Evolutionary conservation across 108 stramenopile genomes (phyloP).

Genomic region (Nitzschia palea): DNA sequence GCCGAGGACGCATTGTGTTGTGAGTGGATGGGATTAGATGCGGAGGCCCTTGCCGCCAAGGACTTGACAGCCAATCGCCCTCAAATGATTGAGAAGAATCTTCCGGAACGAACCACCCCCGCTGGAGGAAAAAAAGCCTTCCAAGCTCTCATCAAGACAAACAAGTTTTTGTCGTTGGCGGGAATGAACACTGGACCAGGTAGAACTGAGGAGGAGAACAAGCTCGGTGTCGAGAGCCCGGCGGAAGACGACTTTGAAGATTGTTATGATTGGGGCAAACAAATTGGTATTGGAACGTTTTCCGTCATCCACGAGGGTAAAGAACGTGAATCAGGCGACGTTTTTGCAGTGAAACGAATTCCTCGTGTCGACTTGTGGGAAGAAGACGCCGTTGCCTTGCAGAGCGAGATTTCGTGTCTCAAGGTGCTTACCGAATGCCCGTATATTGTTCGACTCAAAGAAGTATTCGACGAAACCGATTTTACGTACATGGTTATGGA

Average conservation of each 20-base stretch:
- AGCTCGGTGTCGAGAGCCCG: conserved; percentile 19
- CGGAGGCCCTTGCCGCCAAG: conserved; percentile 31
- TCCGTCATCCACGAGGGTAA: conserved; percentile 59
- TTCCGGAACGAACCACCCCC: conserved; percentile 9
- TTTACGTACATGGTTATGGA: conserved; percentile 80
- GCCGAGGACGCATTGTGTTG: conserved; percentile 35
- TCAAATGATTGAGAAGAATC: conserved; percentile 22
- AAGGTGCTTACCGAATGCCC: conserved; percentile 51
- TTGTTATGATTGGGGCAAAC: conserved; percentile 40
- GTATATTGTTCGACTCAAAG: conserved; percentile 68
- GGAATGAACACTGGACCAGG: conserved; percentile 19
- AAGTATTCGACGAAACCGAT: conserved; percentile 75
- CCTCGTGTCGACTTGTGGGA: conserved; percentile 57
- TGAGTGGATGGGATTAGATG: conserved; percentile 47
- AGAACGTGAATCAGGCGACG: conserved; percentile 40
- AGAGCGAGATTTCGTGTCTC: conserved; percentile 63
- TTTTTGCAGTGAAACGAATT: conserved; percentile 69
- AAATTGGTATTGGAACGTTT: conserved; percentile 75
- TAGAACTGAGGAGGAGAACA: conserved; percentile 12
- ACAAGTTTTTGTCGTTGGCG: conserved; percentile 40
- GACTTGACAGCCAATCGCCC: conserved; percentile 24
- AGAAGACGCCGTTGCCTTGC: conserved; percentile 63
- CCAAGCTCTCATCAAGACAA: conserved; percentile 36
- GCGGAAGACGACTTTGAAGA: conserved; percentile 48
- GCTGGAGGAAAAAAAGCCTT: conserved; percentile 33